Evolutionary conservation across 208 protist genomes (phyloP), one percentile per base, ranked within the genome.

Genomic region (Porcisia hertigi): DNA sequence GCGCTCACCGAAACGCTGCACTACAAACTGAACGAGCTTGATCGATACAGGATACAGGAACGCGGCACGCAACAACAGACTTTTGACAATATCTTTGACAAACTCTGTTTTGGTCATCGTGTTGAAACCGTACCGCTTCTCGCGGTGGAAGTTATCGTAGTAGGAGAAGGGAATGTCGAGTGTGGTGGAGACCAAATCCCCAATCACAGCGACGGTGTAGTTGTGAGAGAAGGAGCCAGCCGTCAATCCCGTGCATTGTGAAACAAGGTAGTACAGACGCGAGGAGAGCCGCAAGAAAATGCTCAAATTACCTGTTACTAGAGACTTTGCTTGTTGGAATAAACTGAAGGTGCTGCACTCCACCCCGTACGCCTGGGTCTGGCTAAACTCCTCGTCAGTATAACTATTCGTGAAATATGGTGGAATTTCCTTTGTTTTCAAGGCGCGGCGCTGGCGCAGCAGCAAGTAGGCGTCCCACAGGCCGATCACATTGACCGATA

Each of bases 71-170:
- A 98, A 84, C 0, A 87, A 23, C 54, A 95, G 88, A 1, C 63
- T 78, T 71, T 97, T 94, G 7, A 91, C 2, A 62, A 72, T 73
- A 76, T 98, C 95, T 69, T 80, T 85, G 43, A 88, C 45, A 71
- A 94, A 98, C 75, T 96, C 85, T 43, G 41, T 58, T 34, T 79
- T 70, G 0, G 95, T 93, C 73, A 85, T 88, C 75, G 94, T 94
- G 83, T 97, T 97, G 79, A 97, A 94, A 3, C 90, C 94, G 77
- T 97, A 87, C 43, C 82, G 83, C 71, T 92, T 82, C 83, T 98
- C 95, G 25, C 97, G 54, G 47, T 95, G 87, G 77, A 98, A 97
- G 25, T 65, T 76, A 11, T 83, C n/a, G 77, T 96, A 98, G 74
- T 94, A 89, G 41, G 62, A 65, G 65, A 91, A 93, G 1, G 95